Percentiles rank a stretch among this genome's conserved stretches.
Conservation (phyloP, 2,329 filamentous ascomycete species). For the Tolypocladium ovalisporum region DNA sequence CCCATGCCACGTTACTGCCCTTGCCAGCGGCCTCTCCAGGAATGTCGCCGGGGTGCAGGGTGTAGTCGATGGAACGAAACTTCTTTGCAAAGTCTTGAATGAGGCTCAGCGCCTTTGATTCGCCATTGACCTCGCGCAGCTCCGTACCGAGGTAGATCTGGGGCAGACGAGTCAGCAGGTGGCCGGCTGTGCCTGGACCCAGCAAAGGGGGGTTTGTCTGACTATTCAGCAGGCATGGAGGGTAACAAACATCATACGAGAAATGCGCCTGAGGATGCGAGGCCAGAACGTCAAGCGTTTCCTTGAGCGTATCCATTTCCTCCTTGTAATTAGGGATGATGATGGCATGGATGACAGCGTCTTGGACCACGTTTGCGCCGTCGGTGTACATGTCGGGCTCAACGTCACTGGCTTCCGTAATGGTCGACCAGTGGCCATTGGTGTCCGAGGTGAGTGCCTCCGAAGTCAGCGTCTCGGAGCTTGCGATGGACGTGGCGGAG, state of each 20-base stretch:
- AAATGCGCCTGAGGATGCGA: conserved; percentile 52
- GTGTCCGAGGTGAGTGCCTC: conserved; percentile 36
- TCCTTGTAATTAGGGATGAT: conserved; percentile 68
- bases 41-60: conserved; percentile 54
- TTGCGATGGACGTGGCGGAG: conserved; percentile 44
- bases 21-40: conserved; percentile 61
- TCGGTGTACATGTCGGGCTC: conserved; percentile 37
- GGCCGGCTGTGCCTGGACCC: neutral
- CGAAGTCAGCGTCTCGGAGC: conserved; percentile 40
- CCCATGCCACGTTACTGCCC: conserved; percentile 65
- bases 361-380: conserved; percentile 26
- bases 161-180: neutral
- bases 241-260: conserved; percentile 55
- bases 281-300: conserved; percentile 58
- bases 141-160: conserved; percentile 68
- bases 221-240: neutral
- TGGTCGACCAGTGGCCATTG: conserved; percentile 33
- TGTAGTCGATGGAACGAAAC: conserved; percentile 57
- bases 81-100: conserved; percentile 52
- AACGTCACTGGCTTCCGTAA: conserved; percentile 40
- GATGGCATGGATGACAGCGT: conserved; percentile 50
- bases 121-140: conserved; percentile 49
- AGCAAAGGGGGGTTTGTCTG: neutral
- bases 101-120: conserved; percentile 50
- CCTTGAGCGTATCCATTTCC: conserved; percentile 54